Base-by-base conservation (phyloP, 192 early-diverging fungal species). In the Linnemannia zychae region DNA sequence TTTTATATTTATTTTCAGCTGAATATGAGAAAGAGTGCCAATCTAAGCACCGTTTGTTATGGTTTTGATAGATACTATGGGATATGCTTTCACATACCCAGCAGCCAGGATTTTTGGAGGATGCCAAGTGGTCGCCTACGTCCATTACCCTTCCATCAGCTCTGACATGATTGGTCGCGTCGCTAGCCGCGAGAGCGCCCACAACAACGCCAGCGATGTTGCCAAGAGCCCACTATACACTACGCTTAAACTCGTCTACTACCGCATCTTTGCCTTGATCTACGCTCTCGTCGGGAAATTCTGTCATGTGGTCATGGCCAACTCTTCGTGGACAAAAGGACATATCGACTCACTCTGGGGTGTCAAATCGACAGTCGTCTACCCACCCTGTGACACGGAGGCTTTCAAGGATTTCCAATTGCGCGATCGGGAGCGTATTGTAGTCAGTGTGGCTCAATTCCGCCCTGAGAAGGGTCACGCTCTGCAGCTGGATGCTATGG, bases 71-170 rank as follows among this genome's bases (percentile, higher is more conserved):
- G 98, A 99, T 78, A 97, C 98, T 0, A 94, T 99, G 86, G 99
- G 99, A 46, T 98, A 96, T 84, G 98, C 97, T 9, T 99, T 99
- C 74, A 96, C 94, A 3, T 98, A 96, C 84, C 98, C 97, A 12
- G 67, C 98, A 3, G 93, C 94, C 0, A 90, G 89, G 53, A 66
- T 91, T 34, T 57, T 97, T 37, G 91, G 90, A 38, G 81, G 90
- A 1, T 81, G 90, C 53, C 90, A 90, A 57, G 92, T 95, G 11
- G 91, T 95, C 0, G 90, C 97, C 0, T 99, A 99, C 80, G 95
- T 96, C 22, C 99, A 99, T 87, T 99, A 99, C 77, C 99, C 99
- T 15, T 94, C 94, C 13, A 97, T 99, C 69, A 96, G 93, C 87
- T 94, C 88, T n/a, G 71, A 84, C 28, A 79, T 89, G 87, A 78